Evolutionary conservation across 2,329 filamentous ascomycete genomes (phyloP), one percentile per base, ranked within the genome.

Genomic region (Botrytis pseudocinerea): DNA sequence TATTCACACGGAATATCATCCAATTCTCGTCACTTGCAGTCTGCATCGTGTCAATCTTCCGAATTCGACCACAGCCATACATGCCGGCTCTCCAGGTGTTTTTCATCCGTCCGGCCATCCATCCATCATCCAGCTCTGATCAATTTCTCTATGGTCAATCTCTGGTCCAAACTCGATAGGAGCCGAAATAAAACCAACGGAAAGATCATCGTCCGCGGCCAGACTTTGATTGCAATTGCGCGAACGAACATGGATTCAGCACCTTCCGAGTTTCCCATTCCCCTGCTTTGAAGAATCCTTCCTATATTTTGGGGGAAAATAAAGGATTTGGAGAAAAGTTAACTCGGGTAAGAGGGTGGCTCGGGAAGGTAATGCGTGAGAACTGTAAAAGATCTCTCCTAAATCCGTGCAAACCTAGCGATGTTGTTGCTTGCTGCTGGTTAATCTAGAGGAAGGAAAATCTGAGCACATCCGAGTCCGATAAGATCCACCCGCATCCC

Each of bases 241-340:
- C 54, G 40, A 46, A 70, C 18, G 28, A 46, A 70, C 68, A 70
- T 70, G 68, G 68, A 46, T 70, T 44, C 32, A 38, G 25, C 60
- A 62, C 40, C 51, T 44, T 62, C 68, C 59, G 38, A 35, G 22
- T 57, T 70, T 62, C 40, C 59, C 59, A n/a, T 64, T 64, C 69
- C 69, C 69, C 69, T 70, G 69, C 35, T 44, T 46, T 63, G 69
- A 70, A 64, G 69, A 64, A 70, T 51, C 32, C 42, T 42, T 40
- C 54, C 44, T 63, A 20, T 63, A 63, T 44, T 22, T 28, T n/a
- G 28, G 60, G n/a, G 51, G 16, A 4, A 35, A 32, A 7, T 60
- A 12, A 69, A 35, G 38, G 40, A 32, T 38, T 69, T 25, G 51
- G 66, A 57, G 51, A 35, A 60, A 42, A 10, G 22, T 8, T 32